phyloP scores from a whole-genome alignment of 306 rosid species.

The Purshia tridentata region DNA sequence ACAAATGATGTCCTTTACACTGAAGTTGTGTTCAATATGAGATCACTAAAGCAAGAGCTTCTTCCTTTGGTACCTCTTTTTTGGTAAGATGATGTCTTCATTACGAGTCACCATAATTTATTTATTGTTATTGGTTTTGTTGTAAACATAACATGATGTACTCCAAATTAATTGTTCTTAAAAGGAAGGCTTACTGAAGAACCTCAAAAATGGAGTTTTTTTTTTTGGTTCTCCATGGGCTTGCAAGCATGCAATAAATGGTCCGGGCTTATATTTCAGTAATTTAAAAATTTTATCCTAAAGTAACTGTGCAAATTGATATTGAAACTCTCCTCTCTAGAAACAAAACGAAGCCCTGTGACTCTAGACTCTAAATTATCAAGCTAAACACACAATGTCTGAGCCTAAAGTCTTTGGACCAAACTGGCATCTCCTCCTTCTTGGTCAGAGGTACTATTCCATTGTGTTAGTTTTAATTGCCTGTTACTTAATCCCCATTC shows the following conservation, averaged over 20 bases:
- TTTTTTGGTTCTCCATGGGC: not conserved
- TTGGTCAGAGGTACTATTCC: not conserved
- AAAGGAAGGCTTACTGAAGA: not conserved
- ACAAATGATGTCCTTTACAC: slow-evolving; percentile 93
- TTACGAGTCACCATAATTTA: not conserved
- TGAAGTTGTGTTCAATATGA: slow-evolving; percentile 85
- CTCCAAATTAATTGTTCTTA: not conserved
- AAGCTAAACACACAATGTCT: not conserved
- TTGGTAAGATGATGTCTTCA: slow-evolving; percentile 57
- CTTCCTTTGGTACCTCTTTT: slow-evolving; percentile 89
- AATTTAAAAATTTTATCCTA: not conserved
- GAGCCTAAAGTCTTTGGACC: not conserved
- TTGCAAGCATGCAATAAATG: not conserved
- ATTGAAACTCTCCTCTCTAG: not conserved
- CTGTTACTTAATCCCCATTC: not conserved
- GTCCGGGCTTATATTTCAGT: not conserved
- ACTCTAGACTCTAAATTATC: not conserved
- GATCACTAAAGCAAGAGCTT: slow-evolving; percentile 83
- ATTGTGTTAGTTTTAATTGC: not conserved
- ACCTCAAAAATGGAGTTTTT: not conserved
- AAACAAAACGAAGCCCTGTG: not conserved
- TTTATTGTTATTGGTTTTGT: slow-evolving; percentile 15
- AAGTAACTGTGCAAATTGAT: not conserved
- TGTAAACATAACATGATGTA: not conserved
- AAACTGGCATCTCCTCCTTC: not conserved